Conservation (phyloP, 768 basidiomycete genomes). For the Lactarius pseudohatsudake region DNA sequence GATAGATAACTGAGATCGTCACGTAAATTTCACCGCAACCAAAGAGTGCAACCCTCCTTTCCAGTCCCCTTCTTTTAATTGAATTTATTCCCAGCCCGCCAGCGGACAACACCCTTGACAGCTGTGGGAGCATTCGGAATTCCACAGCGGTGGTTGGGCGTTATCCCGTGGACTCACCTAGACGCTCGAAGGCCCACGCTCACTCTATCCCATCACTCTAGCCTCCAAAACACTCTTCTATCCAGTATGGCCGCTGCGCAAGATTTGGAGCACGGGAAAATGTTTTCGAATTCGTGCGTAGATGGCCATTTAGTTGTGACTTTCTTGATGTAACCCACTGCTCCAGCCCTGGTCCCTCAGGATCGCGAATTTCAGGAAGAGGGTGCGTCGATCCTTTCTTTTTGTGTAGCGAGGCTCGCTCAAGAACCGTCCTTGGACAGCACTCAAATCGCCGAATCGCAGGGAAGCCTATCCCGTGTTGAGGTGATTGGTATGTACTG, state of each 20-base stretch:
- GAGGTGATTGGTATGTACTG: background rate
- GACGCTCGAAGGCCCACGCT: background rate
- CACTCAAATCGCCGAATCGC: background rate
- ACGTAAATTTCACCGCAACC: too few relatives aligned
- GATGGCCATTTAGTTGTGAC: background rate
- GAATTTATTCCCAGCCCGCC: too few relatives aligned
- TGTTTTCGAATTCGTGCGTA: background rate
- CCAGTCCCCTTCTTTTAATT: too few relatives aligned
- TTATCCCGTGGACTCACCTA: too few relatives aligned
- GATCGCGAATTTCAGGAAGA: background rate
- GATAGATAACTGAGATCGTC: too few relatives aligned
- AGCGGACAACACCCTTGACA: too few relatives aligned
- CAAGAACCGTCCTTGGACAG: background rate
- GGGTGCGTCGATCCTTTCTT: background rate
- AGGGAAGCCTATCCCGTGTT: background rate
- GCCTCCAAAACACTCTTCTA: background rate
- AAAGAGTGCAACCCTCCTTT: too few relatives aligned
- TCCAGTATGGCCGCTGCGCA: background rate
- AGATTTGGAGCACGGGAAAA: background rate
- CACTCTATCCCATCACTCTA: background rate
- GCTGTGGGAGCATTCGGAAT: too few relatives aligned
- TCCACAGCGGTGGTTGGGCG: too few relatives aligned
- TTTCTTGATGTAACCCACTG: background rate
- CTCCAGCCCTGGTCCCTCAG: background rate
- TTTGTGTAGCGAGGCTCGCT: background rate